Evolutionary conservation across 1,139 yeast genomes (phyloP), one percentile per base, ranked within the genome.

Genomic region (Nakaseomyces glabratus): DNA sequence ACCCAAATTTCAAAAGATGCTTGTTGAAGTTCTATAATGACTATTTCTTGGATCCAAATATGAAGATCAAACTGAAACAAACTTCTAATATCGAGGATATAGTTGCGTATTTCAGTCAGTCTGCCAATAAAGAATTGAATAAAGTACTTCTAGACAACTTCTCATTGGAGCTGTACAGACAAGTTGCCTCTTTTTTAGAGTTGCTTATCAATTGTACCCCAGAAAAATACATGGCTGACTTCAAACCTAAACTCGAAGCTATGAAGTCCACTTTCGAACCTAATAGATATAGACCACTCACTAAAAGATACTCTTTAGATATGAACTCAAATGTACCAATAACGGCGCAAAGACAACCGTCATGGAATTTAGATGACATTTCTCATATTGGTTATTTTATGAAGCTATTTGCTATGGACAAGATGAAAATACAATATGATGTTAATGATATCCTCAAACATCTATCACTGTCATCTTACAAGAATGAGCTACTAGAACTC

Each of bases 1-100:
- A 57, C 34, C 58, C 61, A 13, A 43, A 57, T 29, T 65, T 63
- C 41, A 68, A 65, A 42, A 60, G 66, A 56, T 65, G 61, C 45
- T 63, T 78, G 28, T 55, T 81, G 20, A 66, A 82, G 24, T 66
- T 79, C 41, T 79, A 79, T 50, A 75, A 78, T 37, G 78, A 76
- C 35, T 49, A 76, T 16, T 52, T 45, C 37, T 58, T 79, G 28
- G 74, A 71, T 33, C 76, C 82, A 2, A 62, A 63, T 34, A 62
- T 66, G 41, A 24, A 37, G 3, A 31, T 28, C 9, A 38, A 35
- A 6, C 28, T 48, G 34, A 47, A 53, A 28, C 53, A 66, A 15
- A 63, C 68, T 38, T 62, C 64, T 25, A 66, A 71, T 23, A 72
- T 76, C 1, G 88, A 79, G 44, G 80, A 75, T 38, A 60, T 82